Evolutionary conservation across 2,329 filamentous ascomycete species (phyloP), one percentile per base, ranked within the genome.

Genomic region (Clonostachys solani): DNA sequence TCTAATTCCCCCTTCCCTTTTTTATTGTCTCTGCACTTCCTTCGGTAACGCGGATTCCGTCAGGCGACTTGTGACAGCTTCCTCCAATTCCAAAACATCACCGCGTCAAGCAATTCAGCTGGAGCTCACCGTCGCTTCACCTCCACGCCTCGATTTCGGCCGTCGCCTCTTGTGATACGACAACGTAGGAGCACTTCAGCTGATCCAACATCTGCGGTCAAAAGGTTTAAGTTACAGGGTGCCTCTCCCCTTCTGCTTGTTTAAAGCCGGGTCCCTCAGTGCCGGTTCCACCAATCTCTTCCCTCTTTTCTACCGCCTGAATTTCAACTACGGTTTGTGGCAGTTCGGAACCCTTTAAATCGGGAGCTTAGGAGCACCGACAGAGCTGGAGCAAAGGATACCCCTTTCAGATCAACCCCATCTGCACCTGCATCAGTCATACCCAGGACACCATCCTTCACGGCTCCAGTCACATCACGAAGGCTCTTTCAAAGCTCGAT

Each of bases 201-300:
- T 29, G 23, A 29, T 29, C 9, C 23, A 29, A 29, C 10, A 29
- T 29, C 10, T 17, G 23, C 37, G 45, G 45, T 47, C 46, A 43
- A 19, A 52, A 65, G 66, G 64, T 68, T 67, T 62, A 61, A 67
- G 62, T 60, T 62, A 60, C 59, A 56, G 65, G 60, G 59, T 62
- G 62, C 57, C 60, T 66, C 61, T 63, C 63, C 59, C 60, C 60
- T 65, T 56, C 60, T 66, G 60, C 59, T 61, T 61, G 23, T 29
- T 57, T 58, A 63, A 59, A 65, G 23, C 23, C 54, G 55, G 60
- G 56, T 57, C 58, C 61, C 57, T 59, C 61, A 64, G 56, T 58
- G 60, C 53, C 63, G 65, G 61, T 66, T 61, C 62, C 62, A 66
- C 60, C 64, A 66, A 60, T 56, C 61, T 52, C 58, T 59, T 58